These are phyloP conservation scores for Blastocystis sp. DNA, from an alignment of 352 stramenopile species.

Conservation along the genomic window DNA sequence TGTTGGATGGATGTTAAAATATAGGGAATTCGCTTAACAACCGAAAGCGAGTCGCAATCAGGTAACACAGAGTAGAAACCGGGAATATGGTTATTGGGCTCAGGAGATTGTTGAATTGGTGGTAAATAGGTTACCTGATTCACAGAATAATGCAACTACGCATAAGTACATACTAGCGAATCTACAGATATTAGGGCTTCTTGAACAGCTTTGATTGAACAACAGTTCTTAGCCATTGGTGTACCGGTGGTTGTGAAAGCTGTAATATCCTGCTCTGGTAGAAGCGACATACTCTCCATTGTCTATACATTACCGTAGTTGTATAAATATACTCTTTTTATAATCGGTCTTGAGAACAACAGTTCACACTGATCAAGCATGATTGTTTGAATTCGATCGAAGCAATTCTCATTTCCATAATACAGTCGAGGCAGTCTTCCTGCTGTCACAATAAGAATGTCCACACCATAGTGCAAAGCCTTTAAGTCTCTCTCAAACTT, in stretches of 20 bases:
- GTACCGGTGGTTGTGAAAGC: neutral
- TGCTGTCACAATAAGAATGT: constrained; percentile 37
- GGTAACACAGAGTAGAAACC: neutral
- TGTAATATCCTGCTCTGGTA: neutral
- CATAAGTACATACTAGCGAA: neutral
- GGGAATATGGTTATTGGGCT: neutral
- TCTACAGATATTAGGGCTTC: neutral
- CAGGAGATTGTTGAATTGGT: neutral
- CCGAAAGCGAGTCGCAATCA: neutral
- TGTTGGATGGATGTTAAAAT: neutral
- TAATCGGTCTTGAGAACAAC: neutral
- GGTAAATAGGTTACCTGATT: neutral
- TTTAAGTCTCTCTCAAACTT: constrained; percentile 47
- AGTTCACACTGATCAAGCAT: constrained; percentile 18
- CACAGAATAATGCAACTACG: neutral
- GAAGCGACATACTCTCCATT: neutral
- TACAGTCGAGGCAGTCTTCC: neutral
- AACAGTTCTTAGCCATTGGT: neutral
- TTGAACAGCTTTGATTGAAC: constrained; percentile 6
- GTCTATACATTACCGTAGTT: neutral
- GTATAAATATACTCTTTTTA: neutral
- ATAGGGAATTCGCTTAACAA: constrained; percentile 22
- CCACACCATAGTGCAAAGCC: constrained; percentile 40
- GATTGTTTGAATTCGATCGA: neutral
- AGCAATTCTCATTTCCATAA: constrained; percentile 44